phyloP scores from a whole-genome alignment of 805 yeast species.

The Ogataea populi-albae region DNA sequence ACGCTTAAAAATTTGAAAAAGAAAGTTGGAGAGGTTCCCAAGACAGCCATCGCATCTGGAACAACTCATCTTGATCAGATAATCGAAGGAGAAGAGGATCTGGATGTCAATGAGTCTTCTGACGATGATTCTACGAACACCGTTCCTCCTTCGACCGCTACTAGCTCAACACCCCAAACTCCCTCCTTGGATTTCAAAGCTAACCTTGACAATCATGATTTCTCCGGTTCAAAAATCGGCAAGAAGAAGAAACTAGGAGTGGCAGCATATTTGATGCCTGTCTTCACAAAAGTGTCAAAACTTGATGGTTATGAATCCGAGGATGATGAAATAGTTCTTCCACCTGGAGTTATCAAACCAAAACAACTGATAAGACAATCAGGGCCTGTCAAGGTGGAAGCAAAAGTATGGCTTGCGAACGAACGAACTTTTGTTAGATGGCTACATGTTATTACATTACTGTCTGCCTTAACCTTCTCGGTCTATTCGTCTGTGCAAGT shows the following conservation, averaged over 20 bases:
- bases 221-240: no score
- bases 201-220: no score
- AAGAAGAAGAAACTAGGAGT: slow-evolving; percentile 16
- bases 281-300: slow-evolving; percentile 31
- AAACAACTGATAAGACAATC: slow-evolving; percentile 74
- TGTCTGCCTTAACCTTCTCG: slow-evolving; percentile 81
- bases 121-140: slow-evolving; percentile 55
- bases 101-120: slow-evolving; percentile 47
- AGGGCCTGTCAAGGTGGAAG: slow-evolving; percentile 92
- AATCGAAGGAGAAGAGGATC: slow-evolving; percentile 33
- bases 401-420: slow-evolving; percentile 97
- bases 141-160: slow-evolving; percentile 6
- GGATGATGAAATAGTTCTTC: slow-evolving; percentile 81
- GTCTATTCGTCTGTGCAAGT: slow-evolving; percentile 71
- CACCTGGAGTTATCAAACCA: slow-evolving; percentile 88
- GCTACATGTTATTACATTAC: slow-evolving; percentile 83
- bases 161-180: slow-evolving; percentile 4
- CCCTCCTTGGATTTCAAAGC: slow-evolving; percentile 5
- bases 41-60: slow-evolving; percentile 21
- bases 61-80: slow-evolving; percentile 33
- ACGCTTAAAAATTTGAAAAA: slow-evolving; percentile 38
- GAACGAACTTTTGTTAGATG: slow-evolving; percentile 96
- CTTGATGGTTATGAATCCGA: slow-evolving; percentile 61
- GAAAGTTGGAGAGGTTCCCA: slow-evolving; percentile 42
- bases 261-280: slow-evolving; percentile 30